phyloP scores from a whole-genome alignment of 495 filamentous ascomycete genomes.

The Penicillium paxilli region DNA sequence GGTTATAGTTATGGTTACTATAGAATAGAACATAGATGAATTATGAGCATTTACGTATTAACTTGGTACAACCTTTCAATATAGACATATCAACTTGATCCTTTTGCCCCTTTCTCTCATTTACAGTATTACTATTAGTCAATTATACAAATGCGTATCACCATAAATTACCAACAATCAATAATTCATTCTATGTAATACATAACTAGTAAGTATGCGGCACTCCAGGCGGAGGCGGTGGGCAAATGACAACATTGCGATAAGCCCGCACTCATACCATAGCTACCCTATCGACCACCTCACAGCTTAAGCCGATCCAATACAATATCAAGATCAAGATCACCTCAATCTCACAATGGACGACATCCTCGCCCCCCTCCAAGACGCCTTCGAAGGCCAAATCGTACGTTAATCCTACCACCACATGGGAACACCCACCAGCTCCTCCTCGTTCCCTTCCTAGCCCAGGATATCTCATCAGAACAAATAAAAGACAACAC shows the following conservation, averaged over 20 bases:
- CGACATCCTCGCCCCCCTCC: constrained; percentile 69
- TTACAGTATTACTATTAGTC: background rate
- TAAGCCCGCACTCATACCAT: constrained; percentile 21
- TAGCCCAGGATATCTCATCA: no score
- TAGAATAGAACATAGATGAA: constrained; percentile 21
- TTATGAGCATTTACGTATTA: constrained; percentile 16
- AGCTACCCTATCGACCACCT: background rate
- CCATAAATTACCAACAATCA: no score
- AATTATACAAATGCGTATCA: no score
- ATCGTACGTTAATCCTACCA: constrained; percentile 60
- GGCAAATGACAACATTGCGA: constrained; percentile 35
- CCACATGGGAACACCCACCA: no score
- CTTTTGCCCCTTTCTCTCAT: no score
- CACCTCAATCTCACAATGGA: constrained; percentile 57
- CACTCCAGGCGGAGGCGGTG: constrained; percentile 20
- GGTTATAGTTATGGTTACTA: background rate
- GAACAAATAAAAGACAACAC: no score
- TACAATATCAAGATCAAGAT: background rate
- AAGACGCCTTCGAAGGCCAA: constrained; percentile 79
- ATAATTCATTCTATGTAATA: no score
- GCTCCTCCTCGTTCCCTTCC: no score
- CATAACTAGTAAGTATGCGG: no score
- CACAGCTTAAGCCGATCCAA: background rate
- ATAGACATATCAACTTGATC: no score
- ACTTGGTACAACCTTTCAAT: background rate